Evolutionary conservation across 2,329 filamentous ascomycete species (phyloP), one percentile per base, ranked within the genome.

Genomic region (Dothistroma pini): DNA sequence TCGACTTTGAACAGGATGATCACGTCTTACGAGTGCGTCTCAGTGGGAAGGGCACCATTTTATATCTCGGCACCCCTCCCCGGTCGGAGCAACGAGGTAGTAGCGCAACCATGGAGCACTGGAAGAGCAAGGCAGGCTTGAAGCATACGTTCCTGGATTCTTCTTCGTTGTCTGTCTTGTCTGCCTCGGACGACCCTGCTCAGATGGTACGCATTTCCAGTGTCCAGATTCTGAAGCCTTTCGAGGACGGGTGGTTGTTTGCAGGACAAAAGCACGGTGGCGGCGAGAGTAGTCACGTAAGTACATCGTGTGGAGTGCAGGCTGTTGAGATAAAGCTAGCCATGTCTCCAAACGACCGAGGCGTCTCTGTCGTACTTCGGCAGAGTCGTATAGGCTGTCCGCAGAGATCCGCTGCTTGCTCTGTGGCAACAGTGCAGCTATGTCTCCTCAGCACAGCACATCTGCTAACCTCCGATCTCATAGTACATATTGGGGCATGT

Each of bases 21-120:
- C 68, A 69, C 53, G 52, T 73, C 11, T 62, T 75, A 19, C 71
- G 73, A 9, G 68, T 75, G 2, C 64, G 66, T 29, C 59, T 74
- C 53, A 73, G 69, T 58, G 70, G 71, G 5, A 74, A 72, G 44
- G 72, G 73, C 9, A 64, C 68, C 2, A 71, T 75, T 1, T 34
- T 75, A n/a, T 75, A 75, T 51, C 66, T 74, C 7, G 73, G 73
- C 32, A 70, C 67, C n/a, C 70, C 73, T 21, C 59, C 59, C 7
- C 22, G n/a, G 25, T 41, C 50, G 35, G 48, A 47, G 21, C 31
- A 56, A 10, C 60, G 44, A n/a, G 52, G 35, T 6, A 21, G n/a
- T 16, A 32, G 12, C 16, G 68, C 68, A 5, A 56, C 56, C 4
- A 61, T 75, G 8, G 64, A 69, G 16, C 68, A 74, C 53, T 75